phyloP scores from a whole-genome alignment of 1,139 yeast species.

The Spencermartinsiella ligniputridi region DNA sequence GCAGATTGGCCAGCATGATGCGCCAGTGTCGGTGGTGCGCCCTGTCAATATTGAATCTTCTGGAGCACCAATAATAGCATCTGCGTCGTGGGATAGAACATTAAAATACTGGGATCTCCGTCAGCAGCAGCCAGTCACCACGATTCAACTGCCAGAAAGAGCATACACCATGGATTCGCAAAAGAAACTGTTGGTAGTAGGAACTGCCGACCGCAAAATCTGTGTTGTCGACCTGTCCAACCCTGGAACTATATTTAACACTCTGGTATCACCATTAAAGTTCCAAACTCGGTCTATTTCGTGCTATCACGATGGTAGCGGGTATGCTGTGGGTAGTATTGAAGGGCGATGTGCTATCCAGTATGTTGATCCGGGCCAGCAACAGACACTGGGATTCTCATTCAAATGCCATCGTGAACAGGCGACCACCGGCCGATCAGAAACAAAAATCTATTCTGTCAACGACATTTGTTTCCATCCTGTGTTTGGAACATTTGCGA shows the following conservation, averaged over 20 bases:
- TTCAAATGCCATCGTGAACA: slow-evolving; percentile 86
- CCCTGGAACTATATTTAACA: slow-evolving; percentile 80
- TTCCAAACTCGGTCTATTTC: slow-evolving; percentile 82
- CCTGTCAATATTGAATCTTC: slow-evolving; percentile 57
- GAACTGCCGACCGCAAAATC: slow-evolving; percentile 86
- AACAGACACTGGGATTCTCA: slow-evolving; percentile 62
- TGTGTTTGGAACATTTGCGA: slow-evolving; percentile 79
- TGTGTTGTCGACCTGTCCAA: slow-evolving; percentile 67
- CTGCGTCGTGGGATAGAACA: slow-evolving; percentile 97
- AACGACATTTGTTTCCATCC: slow-evolving; percentile 88
- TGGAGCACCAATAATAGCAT: slow-evolving; percentile 74
- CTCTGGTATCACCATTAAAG: slow-evolving; percentile 74
- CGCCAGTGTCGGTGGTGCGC: slow-evolving; percentile 69
- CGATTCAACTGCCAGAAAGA: slow-evolving; percentile 80
- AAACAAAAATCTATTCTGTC: slow-evolving; percentile 62
- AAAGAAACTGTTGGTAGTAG: slow-evolving; percentile 80
- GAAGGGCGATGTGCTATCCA: slow-evolving; percentile 98
- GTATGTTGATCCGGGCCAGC: slow-evolving; percentile 80
- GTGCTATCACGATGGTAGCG: slow-evolving; percentile 87
- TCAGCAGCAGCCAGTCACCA: slow-evolving; percentile 77
- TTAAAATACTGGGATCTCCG: slow-evolving; percentile 92
- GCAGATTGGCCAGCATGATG: slow-evolving; percentile 84
- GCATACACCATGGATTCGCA: slow-evolving; percentile 86
- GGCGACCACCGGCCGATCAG: slow-evolving; percentile 37
- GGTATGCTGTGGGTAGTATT: slow-evolving; percentile 87